phyloP scores from a whole-genome alignment of 2,329 filamentous ascomycete species.

The Hymenoscyphus linearis region DNA sequence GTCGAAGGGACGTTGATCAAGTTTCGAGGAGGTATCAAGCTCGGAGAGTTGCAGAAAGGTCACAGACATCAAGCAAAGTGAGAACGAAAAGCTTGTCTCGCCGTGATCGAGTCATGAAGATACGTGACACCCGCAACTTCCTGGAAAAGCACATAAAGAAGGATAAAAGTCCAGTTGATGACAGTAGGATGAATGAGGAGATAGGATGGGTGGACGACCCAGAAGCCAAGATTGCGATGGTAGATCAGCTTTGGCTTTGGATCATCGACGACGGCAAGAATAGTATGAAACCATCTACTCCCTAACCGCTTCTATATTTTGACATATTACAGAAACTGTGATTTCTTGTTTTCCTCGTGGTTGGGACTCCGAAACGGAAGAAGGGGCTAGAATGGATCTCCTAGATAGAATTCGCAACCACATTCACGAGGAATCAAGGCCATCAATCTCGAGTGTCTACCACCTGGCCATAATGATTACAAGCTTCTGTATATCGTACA shows the following conservation, averaged over 20 bases:
- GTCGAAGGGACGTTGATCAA: neutral
- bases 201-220: neutral
- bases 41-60: neutral
- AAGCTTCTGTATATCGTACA: neutral
- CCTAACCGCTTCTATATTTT: neutral
- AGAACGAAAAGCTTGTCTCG: neutral
- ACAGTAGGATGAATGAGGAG: neutral
- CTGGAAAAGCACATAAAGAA: neutral
- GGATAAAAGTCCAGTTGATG: neutral
- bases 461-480: neutral
- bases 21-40: neutral
- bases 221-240: neutral
- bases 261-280: neutral
- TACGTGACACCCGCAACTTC: neutral
- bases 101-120: neutral
- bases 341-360: neutral
- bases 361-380: neutral
- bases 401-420: neutral
- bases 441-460: neutral
- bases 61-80: neutral
- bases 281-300: neutral
- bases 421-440: neutral
- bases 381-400: neutral
- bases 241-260: slow-evolving; percentile 2
- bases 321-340: neutral